Evolutionary conservation across 2,329 filamentous ascomycete species (phyloP), one percentile per base, ranked within the genome.

Genomic region (Diaporthe destruens): DNA sequence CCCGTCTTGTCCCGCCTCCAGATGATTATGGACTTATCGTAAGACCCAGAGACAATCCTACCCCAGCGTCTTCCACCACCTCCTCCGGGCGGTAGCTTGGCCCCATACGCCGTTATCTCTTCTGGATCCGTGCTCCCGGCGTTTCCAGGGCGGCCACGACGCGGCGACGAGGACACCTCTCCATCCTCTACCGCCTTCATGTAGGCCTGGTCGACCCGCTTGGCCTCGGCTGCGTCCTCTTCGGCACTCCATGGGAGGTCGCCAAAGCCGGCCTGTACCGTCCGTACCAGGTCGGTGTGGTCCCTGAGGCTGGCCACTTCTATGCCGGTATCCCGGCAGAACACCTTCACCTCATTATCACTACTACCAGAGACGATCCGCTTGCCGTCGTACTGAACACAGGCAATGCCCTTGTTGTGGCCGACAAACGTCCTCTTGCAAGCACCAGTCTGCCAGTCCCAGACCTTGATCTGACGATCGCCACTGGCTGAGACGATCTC

Each of bases 291-390:
- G 76, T 94, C 93, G 4, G 86, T 87, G 80, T 99, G 96, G 14
- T 93, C 93, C 66, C 91, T 88, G 11, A 99, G 86, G 78, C 93
- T 96, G 20, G 95, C 96, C 7, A 98, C 94, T 81, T 98, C 95
- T 14, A 96, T 91, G 5, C 93, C 93, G 0, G 94, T 95, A 57
- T 90, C 88, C 56, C 93, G 92, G 80, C 98, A 96, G 80, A 97
- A 99, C 25, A 99, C 96, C 76, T 96, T 95, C 42, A 99, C 94
- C 53, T 96, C 95, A 80, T 97, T 95, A 81, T 99, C 96, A 77
- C 95, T 98, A 81, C 95, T 98, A 3, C 96, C 96, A 77, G 94
- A 98, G 67, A 99, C 94, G 75, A 99, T 97, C 25, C 96, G 90
- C 66, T 94, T 91, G 34, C 94, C 95, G 80, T 99, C 96, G 79